Evolutionary conservation across 2,329 filamentous ascomycete genomes (phyloP).

Genomic region (Cladophialophora immunda): DNA sequence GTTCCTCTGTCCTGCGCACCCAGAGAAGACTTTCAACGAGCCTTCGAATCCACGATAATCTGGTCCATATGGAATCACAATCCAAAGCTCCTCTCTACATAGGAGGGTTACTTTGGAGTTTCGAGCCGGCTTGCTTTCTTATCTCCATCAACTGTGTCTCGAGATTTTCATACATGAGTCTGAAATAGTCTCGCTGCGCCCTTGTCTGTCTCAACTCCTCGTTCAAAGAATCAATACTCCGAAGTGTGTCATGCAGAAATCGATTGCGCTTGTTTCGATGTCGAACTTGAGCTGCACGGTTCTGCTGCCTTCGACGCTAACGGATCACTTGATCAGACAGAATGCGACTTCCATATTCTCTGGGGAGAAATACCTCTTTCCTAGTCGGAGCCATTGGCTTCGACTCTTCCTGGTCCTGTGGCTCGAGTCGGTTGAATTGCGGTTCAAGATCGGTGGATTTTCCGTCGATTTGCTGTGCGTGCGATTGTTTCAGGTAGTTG

Average conservation of each 20-base stretch:
- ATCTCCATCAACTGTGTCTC: conserved; percentile 20
- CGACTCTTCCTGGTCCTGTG: conserved; percentile 4
- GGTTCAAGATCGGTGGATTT: not conserved
- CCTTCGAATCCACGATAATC: not conserved
- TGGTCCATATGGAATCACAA: not conserved
- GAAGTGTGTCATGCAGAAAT: conserved; percentile 22
- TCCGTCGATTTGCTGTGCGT: not conserved
- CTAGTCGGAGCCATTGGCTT: conserved; percentile 9
- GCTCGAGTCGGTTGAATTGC: not conserved
- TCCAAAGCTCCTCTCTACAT: not conserved
- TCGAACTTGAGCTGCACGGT: conserved; percentile 20
- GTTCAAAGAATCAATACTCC: conserved; percentile 18
- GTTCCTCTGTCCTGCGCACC: not conserved
- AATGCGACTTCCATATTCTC: not conserved
- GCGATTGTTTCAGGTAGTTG: not conserved
- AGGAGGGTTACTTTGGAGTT: conserved; percentile 2
- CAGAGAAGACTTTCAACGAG: not conserved
- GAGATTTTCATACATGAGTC: conserved; percentile 20
- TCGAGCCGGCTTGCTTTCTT: conserved; percentile 1
- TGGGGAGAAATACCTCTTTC: conserved; percentile 12
- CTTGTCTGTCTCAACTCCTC: conserved; percentile 20
- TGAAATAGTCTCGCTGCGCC: conserved; percentile 20
- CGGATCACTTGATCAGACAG: conserved; percentile 5
- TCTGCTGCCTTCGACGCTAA: conserved; percentile 23
- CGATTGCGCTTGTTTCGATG: conserved; percentile 23